Base-by-base conservation (phyloP, 169 alveolate species). In the Cardiosporidium cionae region DNA sequence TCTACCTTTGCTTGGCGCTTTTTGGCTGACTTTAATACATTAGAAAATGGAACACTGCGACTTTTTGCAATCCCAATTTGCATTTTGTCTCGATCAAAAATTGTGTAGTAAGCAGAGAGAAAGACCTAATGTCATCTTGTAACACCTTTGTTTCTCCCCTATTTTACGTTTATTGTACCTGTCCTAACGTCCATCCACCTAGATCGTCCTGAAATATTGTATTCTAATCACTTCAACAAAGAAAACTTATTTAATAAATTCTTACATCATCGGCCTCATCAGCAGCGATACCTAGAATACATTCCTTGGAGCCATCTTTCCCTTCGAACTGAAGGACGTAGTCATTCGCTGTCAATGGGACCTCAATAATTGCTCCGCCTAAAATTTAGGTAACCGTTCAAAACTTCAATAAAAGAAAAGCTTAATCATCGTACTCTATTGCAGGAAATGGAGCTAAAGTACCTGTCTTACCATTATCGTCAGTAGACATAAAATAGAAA, bases 121-220 rank as follows among this genome's bases (percentile, higher is more conserved):
- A 78, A 69, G 0, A 77, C 83, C 83, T 73, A n/a, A 16, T 33
- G 1, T 0, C 32, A 5, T 52, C 33, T 23, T n/a, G 68, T 34
- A 37, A 5, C 0, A 2, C 34, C 31, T 7, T 68, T 5, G 16
- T 3, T 33, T 25, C 31, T 1, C 33, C 22, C 33, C 54, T 16
- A 4, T 9, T 34, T 6, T 22, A 52, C 78, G n/a, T n/a, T n/a
- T n/a, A n/a, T n/a, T n/a, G 16, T 5, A 78, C 84, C 64, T 78
- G 84, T 16, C 84, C 84, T 16, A 78, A 68, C 25, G 84, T 78
- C 84, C 84, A 78, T 6, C 84, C 84, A 16, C 32, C 70, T 32
- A 74, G 31, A 29, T 68, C 74, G 64, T 74, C 28, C n/a, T 27
- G 22, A 29, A 3, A 28, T 63, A 63, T 31, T 16, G 16, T 16